Evolutionary conservation across 305 asterid species (phyloP).

Genomic region (Euphrasia arctica): DNA sequence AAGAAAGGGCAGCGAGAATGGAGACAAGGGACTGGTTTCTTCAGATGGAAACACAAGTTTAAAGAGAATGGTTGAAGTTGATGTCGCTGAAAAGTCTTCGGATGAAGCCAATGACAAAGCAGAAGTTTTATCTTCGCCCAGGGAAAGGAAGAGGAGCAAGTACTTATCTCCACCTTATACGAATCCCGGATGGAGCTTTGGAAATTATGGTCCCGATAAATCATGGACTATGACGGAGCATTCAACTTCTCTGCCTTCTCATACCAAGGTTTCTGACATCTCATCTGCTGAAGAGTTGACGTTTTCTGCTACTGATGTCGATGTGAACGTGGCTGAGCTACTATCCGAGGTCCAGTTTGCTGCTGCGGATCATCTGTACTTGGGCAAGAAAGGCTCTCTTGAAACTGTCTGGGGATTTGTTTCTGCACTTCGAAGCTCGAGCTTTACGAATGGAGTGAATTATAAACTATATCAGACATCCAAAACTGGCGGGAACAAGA

Average conservation of each 20-base stretch:
- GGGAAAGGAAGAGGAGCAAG: slow-evolving; percentile 89
- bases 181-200: slow-evolving; percentile 28
- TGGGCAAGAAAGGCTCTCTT: slow-evolving; percentile 34
- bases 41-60: slow-evolving; percentile 25
- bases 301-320: slow-evolving; percentile 30
- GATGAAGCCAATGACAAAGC: slow-evolving; percentile 30
- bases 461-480: slow-evolving; percentile 26
- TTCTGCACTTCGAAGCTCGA: slow-evolving; percentile 52
- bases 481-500: slow-evolving; percentile 30
- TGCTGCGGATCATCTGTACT: slow-evolving; percentile 41
- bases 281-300: slow-evolving; percentile 22
- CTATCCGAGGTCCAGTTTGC: slow-evolving; percentile 37
- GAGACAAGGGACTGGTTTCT: slow-evolving; percentile 21
- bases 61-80: slow-evolving; percentile 32
- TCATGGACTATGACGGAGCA: slow-evolving; percentile 22
- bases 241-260: slow-evolving; percentile 26
- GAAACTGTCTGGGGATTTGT: slow-evolving; percentile 42
- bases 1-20: slow-evolving; percentile 18
- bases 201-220: slow-evolving; percentile 31
- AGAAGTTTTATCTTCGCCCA: slow-evolving; percentile 38
- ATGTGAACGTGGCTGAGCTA: slow-evolving; percentile 33
- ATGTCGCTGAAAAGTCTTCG: slow-evolving; percentile 19
- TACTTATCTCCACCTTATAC: slow-evolving; percentile 78
- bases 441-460: slow-evolving; percentile 35
- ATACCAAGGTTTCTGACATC: slow-evolving; percentile 5